These are phyloP conservation scores for Bolboschoenus planiculmis DNA, from an alignment of 176 grass and related monocot genomes.

Conservation along the genomic window DNA sequence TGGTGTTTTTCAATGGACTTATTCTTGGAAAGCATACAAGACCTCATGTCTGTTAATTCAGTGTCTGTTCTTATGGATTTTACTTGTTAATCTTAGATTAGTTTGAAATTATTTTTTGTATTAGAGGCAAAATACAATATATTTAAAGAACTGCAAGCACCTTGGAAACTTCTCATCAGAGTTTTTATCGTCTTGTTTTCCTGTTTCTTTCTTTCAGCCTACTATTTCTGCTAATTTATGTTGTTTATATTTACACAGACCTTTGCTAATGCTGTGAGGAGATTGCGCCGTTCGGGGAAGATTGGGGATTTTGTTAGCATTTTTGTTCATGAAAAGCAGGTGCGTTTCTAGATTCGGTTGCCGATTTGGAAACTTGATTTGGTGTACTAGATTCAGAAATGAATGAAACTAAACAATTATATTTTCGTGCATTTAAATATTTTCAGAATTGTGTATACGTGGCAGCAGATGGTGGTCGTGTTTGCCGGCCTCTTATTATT, in stretches of 20 bases:
- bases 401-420: not conserved
- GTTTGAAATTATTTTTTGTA: not conserved
- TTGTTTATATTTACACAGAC: constrained; percentile 34
- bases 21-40: constrained; percentile 86
- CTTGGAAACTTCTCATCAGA: not conserved
- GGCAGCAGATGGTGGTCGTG: constrained; percentile 90
- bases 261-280: constrained; percentile 83
- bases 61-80: not conserved
- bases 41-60: constrained; percentile 53
- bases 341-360: not conserved
- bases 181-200: not conserved
- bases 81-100: constrained; percentile 13
- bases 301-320: constrained; percentile 95
- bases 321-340: constrained; percentile 92
- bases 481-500: constrained; percentile 94
- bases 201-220: not conserved
- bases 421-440: not conserved
- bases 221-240: not conserved
- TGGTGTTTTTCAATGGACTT: constrained; percentile 96
- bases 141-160: not conserved
- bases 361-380: not conserved
- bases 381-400: not conserved
- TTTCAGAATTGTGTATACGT: constrained; percentile 80
- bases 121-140: not conserved
- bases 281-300: constrained; percentile 54